A percentile compares a stretch with the other conserved stretches of the same genome.
Conservation (phyloP, 352 stramenopile species). For the Phytophthora lateralis region DNA sequence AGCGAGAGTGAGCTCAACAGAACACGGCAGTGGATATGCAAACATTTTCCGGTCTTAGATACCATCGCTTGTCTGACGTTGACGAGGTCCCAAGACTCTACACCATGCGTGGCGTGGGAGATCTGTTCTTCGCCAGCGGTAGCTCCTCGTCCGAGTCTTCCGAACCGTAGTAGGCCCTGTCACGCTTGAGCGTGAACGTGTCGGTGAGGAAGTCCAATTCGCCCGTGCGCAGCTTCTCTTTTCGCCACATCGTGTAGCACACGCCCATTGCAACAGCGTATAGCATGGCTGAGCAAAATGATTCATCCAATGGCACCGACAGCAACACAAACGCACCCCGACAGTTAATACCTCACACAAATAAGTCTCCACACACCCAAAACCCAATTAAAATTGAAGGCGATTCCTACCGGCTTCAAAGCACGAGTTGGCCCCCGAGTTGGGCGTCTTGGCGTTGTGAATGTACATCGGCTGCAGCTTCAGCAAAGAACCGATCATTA, state of each 20-base stretch:
- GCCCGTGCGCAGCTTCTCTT: slow-evolving; percentile 50
- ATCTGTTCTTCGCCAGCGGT: slow-evolving; percentile 72
- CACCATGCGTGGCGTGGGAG: slow-evolving; percentile 42
- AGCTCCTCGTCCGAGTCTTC: slow-evolving; percentile 78
- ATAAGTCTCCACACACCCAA: slow-evolving; percentile 3
- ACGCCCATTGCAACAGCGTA: slow-evolving; percentile 51
- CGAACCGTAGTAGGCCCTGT: slow-evolving; percentile 64
- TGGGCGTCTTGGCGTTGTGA: slow-evolving; percentile 72
- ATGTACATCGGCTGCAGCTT: slow-evolving; percentile 81
- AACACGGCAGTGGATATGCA: slow-evolving; percentile 14
- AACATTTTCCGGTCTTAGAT: slow-evolving; percentile 31
- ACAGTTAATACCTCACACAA: background rate
- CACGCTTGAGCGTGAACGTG: slow-evolving; percentile 51
- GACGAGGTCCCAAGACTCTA: slow-evolving; percentile 20
- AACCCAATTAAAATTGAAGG: background rate
- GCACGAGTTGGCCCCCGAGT: slow-evolving; percentile 70
- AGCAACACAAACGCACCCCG: slow-evolving; percentile 10
- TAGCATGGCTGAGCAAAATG: slow-evolving; percentile 42
- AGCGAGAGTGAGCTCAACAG: background rate
- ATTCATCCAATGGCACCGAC: background rate
- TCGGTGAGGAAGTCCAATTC: slow-evolving; percentile 51
- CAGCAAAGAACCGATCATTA: slow-evolving; percentile 70
- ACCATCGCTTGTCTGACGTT: slow-evolving; percentile 21
- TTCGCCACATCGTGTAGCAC: slow-evolving; percentile 66
- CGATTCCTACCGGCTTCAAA: slow-evolving; percentile 70